Evolutionary conservation across 2,329 filamentous ascomycete genomes (phyloP).

Genomic region (Exophiala xenobiotica): DNA sequence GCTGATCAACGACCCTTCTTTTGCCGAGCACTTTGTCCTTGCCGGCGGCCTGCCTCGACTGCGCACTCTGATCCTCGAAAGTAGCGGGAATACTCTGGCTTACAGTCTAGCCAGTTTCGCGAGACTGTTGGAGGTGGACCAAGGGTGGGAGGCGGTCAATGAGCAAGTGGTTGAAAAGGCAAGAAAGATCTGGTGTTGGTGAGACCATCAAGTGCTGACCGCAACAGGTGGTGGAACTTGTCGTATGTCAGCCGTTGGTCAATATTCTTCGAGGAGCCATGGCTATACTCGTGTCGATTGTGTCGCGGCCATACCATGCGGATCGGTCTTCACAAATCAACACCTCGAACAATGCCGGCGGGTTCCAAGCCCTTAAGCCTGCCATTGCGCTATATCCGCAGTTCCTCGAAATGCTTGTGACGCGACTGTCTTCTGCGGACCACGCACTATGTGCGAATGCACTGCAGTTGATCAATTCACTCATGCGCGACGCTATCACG

Average conservation of each 20-base stretch:
- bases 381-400: conserved; percentile 87
- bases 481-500: conserved; percentile 88
- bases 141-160: conserved; percentile 79
- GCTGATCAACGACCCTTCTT: conserved; percentile 92
- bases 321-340: conserved; percentile 55
- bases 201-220: conserved; percentile 9
- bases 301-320: conserved; percentile 73
- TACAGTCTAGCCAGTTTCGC: conserved; percentile 90
- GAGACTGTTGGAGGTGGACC: conserved; percentile 87
- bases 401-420: conserved; percentile 91
- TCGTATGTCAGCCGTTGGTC: conserved; percentile 92
- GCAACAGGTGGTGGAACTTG: conserved; percentile 74
- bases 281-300: conserved; percentile 91
- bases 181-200: conserved; percentile 5
- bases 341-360: conserved; percentile 55
- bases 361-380: conserved; percentile 88
- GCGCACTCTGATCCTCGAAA: conserved; percentile 76
- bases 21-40: conserved; percentile 93
- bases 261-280: conserved; percentile 96
- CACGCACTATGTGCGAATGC: conserved; percentile 95
- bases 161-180: conserved; percentile 56
- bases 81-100: conserved; percentile 89
- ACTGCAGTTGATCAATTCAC: conserved; percentile 88
- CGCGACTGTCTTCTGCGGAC: conserved; percentile 87
- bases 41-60: conserved; percentile 81